Evolutionary conservation across 2,329 filamentous ascomycete genomes (phyloP).

Genomic region (Aspergillus sp.): DNA sequence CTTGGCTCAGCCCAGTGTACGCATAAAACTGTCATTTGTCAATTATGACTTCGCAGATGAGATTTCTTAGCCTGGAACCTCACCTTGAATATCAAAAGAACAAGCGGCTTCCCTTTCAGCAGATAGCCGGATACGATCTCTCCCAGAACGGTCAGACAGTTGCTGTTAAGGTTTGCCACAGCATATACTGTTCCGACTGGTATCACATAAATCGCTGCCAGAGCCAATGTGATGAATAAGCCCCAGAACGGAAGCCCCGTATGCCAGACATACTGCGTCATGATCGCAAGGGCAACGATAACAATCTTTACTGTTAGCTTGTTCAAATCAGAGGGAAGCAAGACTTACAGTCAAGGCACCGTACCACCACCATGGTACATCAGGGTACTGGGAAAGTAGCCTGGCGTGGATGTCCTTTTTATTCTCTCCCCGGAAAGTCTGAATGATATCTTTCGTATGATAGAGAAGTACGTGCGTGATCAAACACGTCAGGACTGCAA

Average conservation of each 20-base stretch:
- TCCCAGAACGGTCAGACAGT: constrained; percentile 43
- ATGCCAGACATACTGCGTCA: constrained; percentile 28
- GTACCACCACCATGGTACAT: constrained; percentile 46
- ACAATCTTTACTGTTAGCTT: constrained; percentile 47
- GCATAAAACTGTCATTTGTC: constrained; percentile 57
- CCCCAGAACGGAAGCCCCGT: constrained; percentile 45
- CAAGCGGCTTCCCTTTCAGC: constrained; percentile 44
- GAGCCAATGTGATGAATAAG: constrained; percentile 41
- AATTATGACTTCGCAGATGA: constrained; percentile 54
- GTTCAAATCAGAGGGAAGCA: not conserved
- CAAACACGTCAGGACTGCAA: constrained; percentile 61
- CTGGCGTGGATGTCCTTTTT: constrained; percentile 44
- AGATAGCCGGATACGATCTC: constrained; percentile 48
- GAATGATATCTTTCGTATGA: constrained; percentile 26
- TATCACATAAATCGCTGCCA: constrained; percentile 44
- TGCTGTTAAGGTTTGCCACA: constrained; percentile 45
- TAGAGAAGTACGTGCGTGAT: constrained; percentile 25
- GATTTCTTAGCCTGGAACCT: too few relatives aligned
- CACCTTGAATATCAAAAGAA: constrained; percentile 44
- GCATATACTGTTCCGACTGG: constrained; percentile 46
- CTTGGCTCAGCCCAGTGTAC: constrained; percentile 59
- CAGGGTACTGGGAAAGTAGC: constrained; percentile 38
- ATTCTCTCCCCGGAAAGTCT: constrained; percentile 17
- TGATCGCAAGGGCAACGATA: constrained; percentile 38
- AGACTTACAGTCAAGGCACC: constrained; percentile 27